These are phyloP conservation scores for carrot (Daucus carota) DNA, from an alignment of 129 eudicot species.

Conservation along the genomic window DNA sequence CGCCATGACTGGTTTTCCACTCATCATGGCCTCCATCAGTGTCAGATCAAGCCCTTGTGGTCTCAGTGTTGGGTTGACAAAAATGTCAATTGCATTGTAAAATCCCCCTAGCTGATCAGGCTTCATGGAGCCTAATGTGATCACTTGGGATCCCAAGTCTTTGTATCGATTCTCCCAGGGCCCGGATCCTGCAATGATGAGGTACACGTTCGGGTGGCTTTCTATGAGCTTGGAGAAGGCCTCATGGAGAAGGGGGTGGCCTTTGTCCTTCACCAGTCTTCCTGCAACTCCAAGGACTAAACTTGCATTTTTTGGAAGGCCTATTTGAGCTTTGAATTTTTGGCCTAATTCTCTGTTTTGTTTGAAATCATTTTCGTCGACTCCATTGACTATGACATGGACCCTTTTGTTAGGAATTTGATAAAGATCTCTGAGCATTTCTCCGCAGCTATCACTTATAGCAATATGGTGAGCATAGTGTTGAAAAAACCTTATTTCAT, in stretches of 20 bases:
- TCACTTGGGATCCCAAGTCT: constrained; percentile 75
- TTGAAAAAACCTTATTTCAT: constrained; percentile 78
- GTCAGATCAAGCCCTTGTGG: constrained; percentile 97
- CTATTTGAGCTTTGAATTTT: constrained; percentile 49
- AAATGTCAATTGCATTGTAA: constrained; percentile 79
- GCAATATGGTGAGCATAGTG: constrained; percentile 77
- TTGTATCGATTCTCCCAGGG: constrained; percentile 80
- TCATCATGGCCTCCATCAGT: constrained; percentile 96
- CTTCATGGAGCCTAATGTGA: constrained; percentile 69
- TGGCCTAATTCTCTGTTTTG: constrained; percentile 46
- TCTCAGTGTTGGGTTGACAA: constrained; percentile 82
- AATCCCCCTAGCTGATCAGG: constrained; percentile 62
- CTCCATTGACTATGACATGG: constrained; percentile 82
- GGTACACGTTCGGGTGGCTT: constrained; percentile 40
- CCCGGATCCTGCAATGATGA: constrained; percentile 83
- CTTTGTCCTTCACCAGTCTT: constrained; percentile 86
- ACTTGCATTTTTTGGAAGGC: constrained; percentile 63
- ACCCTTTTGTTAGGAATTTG: constrained; percentile 82
- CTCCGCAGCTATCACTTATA: constrained; percentile 90
- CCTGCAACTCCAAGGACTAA: constrained; percentile 90
- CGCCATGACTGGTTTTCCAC: constrained; percentile 87
- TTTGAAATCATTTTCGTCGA: constrained; percentile 51
- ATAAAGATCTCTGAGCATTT: constrained; percentile 91
- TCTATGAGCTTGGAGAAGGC: constrained; percentile 53
- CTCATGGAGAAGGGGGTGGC: constrained; percentile 69